phyloP scores from a whole-genome alignment of 805 yeast genomes.

The Zygosaccharomyces rouxii region DNA sequence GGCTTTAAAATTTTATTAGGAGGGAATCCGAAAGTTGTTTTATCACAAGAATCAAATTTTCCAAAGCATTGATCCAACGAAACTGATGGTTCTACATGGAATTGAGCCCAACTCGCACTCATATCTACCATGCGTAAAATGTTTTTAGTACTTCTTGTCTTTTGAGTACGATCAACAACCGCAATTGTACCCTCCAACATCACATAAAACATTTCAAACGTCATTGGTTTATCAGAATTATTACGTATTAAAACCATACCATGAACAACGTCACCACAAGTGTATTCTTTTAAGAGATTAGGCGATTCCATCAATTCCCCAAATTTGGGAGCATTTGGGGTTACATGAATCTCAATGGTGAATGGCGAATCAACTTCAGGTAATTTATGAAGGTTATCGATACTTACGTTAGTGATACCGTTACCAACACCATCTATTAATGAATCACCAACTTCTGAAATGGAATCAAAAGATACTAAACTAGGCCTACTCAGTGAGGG shows the following conservation, averaged over 20 bases:
- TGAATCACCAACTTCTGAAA: neutral
- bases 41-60: slow-evolving; percentile 24
- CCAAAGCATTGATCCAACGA: slow-evolving; percentile 11
- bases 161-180: slow-evolving; percentile 14
- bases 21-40: slow-evolving; percentile 39
- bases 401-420: slow-evolving; percentile 1
- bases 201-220: slow-evolving; percentile 56
- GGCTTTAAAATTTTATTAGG: slow-evolving; percentile 45
- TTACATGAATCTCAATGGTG: slow-evolving; percentile 23
- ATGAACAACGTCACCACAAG: slow-evolving; percentile 51
- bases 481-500: neutral
- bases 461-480: neutral
- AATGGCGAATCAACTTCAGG: slow-evolving; percentile 21
- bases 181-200: slow-evolving; percentile 50
- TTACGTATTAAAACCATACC: slow-evolving; percentile 48
- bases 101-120: slow-evolving; percentile 45
- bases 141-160: slow-evolving; percentile 27
- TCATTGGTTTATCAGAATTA: slow-evolving; percentile 38
- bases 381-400: slow-evolving; percentile 24
- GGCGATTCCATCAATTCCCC: slow-evolving; percentile 28
- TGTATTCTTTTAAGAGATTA: slow-evolving; percentile 41
- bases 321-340: slow-evolving; percentile 22
- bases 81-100: slow-evolving; percentile 29
- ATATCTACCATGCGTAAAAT: slow-evolving; percentile 49
- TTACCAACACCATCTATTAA: neutral